Conservation (phyloP, 2,329 filamentous ascomycete species). For the Botrytis fragariae region DNA sequence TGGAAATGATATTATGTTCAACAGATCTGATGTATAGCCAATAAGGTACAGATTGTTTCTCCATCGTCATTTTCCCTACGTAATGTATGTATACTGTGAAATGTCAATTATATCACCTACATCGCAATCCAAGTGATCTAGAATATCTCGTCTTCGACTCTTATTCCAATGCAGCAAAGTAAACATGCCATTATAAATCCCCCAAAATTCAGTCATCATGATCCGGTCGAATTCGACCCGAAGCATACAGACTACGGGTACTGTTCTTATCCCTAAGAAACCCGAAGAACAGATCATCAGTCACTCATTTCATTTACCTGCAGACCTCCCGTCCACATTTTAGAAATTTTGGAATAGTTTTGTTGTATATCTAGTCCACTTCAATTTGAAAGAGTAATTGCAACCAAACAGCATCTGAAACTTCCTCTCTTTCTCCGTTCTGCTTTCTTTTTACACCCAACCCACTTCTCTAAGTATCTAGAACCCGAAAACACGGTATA, state of each 20-base stretch:
- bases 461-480: background rate
- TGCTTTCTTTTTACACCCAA: background rate
- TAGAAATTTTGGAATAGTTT: background rate
- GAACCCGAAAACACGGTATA: background rate
- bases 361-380: background rate
- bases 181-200: background rate
- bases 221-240: background rate
- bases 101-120: background rate
- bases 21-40: background rate
- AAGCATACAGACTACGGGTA: background rate
- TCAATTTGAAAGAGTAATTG: background rate
- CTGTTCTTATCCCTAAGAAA: background rate
- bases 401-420: too few species aligned
- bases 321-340: background rate
- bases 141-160: too few species aligned
- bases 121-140: background rate
- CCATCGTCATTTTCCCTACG: background rate
- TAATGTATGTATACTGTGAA: background rate
- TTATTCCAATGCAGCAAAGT: background rate
- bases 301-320: background rate
- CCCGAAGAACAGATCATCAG: background rate
- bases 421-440: background rate
- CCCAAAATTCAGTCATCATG: background rate
- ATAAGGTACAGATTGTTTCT: too few species aligned
- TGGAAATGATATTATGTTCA: background rate